Evolutionary conservation across 2,329 filamentous ascomycete genomes (phyloP).

Genomic region (Cladosporium cucumerinum): DNA sequence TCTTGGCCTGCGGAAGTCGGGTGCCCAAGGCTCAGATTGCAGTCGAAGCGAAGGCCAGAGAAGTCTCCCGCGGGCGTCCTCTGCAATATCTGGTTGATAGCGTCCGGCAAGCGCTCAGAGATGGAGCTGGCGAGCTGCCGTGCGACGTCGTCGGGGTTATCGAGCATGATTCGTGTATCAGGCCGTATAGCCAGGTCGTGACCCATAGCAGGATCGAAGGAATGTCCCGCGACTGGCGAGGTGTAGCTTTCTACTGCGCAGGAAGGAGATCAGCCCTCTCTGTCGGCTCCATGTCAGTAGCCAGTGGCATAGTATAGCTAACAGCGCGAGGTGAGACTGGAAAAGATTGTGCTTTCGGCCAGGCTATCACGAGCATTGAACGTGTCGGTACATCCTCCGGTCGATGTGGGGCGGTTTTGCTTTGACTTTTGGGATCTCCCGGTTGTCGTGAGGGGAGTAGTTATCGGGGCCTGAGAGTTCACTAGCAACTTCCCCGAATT

Average conservation of each 20-base stretch:
- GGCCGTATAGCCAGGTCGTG: not conserved
- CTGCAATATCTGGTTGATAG: slow-evolving; percentile 2
- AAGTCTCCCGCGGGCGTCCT: not conserved
- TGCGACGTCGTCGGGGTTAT: slow-evolving; percentile 6
- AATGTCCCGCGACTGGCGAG: not conserved
- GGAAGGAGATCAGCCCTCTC: not conserved
- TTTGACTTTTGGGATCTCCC: not conserved
- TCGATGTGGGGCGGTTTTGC: not conserved
- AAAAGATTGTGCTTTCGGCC: not conserved
- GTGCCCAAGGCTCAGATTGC: slow-evolving; percentile 2
- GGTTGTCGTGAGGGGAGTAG: too few relatives aligned
- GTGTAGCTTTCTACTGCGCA: not conserved
- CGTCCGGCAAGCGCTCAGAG: slow-evolving; percentile 8
- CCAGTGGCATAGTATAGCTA: not conserved
- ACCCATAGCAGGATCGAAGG: not conserved
- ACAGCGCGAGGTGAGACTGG: not conserved
- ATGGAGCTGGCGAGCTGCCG: slow-evolving; percentile 2
- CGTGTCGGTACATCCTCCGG: not conserved
- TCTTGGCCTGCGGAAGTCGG: not conserved
- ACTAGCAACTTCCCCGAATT: too few relatives aligned
- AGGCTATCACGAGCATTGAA: not conserved
- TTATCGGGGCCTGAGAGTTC: too few relatives aligned
- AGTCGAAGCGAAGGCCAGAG: slow-evolving; percentile 5
- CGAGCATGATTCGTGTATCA: not conserved
- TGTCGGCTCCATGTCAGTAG: not conserved